Base-by-base conservation (phyloP, 352 stramenopile species). In the Pythium diclinum region DNA sequence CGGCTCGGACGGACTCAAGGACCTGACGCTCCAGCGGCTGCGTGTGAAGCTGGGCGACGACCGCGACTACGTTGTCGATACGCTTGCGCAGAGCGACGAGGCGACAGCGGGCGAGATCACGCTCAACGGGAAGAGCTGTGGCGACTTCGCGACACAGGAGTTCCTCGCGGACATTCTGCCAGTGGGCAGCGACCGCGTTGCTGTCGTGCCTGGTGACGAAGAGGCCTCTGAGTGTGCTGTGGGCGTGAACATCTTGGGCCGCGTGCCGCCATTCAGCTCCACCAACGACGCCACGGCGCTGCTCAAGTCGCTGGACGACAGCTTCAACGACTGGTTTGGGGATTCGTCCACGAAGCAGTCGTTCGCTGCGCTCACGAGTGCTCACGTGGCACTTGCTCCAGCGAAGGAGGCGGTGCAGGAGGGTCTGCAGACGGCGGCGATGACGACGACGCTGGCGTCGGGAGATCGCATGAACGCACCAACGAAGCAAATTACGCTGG, bases 401-500 rank as follows among this genome's bases (percentile, higher is more conserved):
- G 47, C 69, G 6, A 56, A 61, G n/a, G 59, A 48, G 21, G 23
- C 44, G 2, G 42, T 51, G n/a, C 33, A 58, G 2, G 47, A 59
- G 28, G 36, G 25, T 10, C 21, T 32, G 44, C 46, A 33, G 55
- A 19, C 42, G 21, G n/a, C 33, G 11, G 28, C 11, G 1, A 21
- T 60, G 34, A 60, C 62, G 56, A 34, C 32, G 2, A 32, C 0
- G 33, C 19, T 56, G 32, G 21, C 38, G 36, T 30, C 42, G 8
- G n/a, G 32, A 21, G 48, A 32, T 17, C 36, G 14, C 1, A 71
- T 75, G 38, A 91, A 91, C 49, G 17, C 68, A 3, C 83, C 83
- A n/a, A 80, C 74, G n/a, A 83, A 86, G 64, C 67, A 80, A 52
- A 74, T 88, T 65, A 75, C 79, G 42, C 53, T 88, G 56, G 74